Conservation (phyloP, 2,329 filamentous ascomycete genomes). For the Monosporascus ibericus region DNA sequence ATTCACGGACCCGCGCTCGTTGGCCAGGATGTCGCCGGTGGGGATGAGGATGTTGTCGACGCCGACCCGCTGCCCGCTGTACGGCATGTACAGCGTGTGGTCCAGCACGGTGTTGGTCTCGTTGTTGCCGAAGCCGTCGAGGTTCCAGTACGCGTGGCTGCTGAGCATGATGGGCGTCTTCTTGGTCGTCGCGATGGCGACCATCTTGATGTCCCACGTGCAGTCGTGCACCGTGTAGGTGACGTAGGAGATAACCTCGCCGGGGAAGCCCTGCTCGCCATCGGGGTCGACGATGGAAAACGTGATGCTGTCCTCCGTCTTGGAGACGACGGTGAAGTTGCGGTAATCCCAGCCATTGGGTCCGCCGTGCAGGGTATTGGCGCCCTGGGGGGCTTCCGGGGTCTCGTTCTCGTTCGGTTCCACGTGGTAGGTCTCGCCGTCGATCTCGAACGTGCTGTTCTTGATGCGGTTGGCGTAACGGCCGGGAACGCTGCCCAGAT, state of each 20-base stretch:
- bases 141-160: conserved; percentile 72
- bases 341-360: conserved; percentile 70
- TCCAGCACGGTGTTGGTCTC: conserved; percentile 60
- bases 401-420: conserved; percentile 58
- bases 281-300: conserved; percentile 69
- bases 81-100: conserved; percentile 68
- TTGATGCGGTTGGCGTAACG: conserved; percentile 78
- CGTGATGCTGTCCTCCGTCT: conserved; percentile 62
- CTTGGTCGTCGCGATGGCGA: conserved; percentile 63
- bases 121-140: conserved; percentile 72
- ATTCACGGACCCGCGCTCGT: conserved; percentile 61
- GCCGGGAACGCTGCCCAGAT: conserved; percentile 67
- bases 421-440: conserved; percentile 54
- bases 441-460: conserved; percentile 67
- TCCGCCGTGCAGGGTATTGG: conserved; percentile 64
- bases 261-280: conserved; percentile 71
- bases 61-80: conserved; percentile 62
- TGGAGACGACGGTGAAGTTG: conserved; percentile 69
- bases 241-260: conserved; percentile 66
- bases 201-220: conserved; percentile 69
- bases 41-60: conserved; percentile 69
- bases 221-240: conserved; percentile 64
- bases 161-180: conserved; percentile 80
- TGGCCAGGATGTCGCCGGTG: conserved; percentile 68
- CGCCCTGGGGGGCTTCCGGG: conserved; percentile 41